Percentiles rank a stretch among this genome's conserved stretches.
phyloP scores from a whole-genome alignment of 2,329 filamentous ascomycete species.

The Malbranchea cinnamomea region DNA sequence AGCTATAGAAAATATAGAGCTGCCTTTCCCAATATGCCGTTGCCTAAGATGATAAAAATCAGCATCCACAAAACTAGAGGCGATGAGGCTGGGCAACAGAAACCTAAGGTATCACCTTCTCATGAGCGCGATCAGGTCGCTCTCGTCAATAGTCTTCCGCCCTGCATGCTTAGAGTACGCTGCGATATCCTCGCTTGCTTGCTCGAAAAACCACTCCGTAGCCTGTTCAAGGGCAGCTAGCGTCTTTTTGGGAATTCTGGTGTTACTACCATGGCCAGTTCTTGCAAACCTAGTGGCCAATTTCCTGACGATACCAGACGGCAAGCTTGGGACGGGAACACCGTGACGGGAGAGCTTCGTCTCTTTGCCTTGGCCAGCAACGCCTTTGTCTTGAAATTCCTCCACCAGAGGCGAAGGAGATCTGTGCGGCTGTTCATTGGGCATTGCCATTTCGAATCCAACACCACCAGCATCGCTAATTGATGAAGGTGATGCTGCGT shows the following conservation, averaged over 20 bases:
- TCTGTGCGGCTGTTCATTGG: conserved; percentile 8
- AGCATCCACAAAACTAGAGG: too few relatives aligned
- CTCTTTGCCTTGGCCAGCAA: conserved; percentile 11
- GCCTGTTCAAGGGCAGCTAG: conserved; percentile 62
- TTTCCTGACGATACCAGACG: conserved; percentile 55
- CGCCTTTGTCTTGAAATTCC: conserved; percentile 4
- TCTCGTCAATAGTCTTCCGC: conserved; percentile 73
- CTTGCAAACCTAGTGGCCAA: conserved; percentile 51
- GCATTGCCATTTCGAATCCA: conserved; percentile 19
- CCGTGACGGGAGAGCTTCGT: conserved; percentile 54
- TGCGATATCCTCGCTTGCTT: conserved; percentile 63
- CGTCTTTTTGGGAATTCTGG: conserved; percentile 58
- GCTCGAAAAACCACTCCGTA: conserved; percentile 85
- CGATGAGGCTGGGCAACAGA: conserved; percentile 1
- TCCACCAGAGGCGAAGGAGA: neutral
- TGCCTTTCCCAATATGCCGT: conserved; percentile 54
- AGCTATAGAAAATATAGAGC: conserved; percentile 73
- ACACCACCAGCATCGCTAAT: conserved; percentile 16
- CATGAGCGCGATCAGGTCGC: conserved; percentile 69
- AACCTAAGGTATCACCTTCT: conserved; percentile 47
- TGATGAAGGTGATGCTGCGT: conserved; percentile 14
- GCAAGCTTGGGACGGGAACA: conserved; percentile 60
- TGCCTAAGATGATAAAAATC: conserved; percentile 46
- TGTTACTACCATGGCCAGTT: conserved; percentile 48
- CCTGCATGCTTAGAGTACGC: conserved; percentile 71